Percentiles rank a stretch among this genome's conserved stretches.
Conservation (phyloP, 108 stramenopile genomes). For the Phaeodactylum tricornutum region DNA sequence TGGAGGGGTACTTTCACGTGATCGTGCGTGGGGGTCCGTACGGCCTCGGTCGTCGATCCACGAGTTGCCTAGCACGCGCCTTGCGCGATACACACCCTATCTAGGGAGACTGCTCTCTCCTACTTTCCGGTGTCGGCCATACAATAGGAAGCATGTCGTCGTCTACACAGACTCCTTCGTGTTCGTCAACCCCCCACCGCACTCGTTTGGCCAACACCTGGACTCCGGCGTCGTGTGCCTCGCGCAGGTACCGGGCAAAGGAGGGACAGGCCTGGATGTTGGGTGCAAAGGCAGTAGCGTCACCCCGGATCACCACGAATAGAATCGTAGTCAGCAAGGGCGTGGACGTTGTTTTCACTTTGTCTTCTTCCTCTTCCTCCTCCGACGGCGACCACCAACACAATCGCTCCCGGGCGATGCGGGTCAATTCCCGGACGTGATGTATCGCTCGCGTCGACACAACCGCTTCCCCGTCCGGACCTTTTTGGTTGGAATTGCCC, state of each 20-base stretch:
- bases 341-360: too few relatives aligned
- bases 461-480: conserved; percentile 46
- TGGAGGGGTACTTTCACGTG: too few relatives aligned
- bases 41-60: too few relatives aligned
- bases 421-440: conserved; percentile 41
- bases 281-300: conserved; percentile 34
- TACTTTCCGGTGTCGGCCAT: too few relatives aligned
- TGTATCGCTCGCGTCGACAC: conserved; percentile 56
- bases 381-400: too few relatives aligned
- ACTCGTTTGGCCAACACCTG: conserved; percentile 37
- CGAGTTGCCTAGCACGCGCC: too few relatives aligned
- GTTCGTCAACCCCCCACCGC: conserved; percentile 25
- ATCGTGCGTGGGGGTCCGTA: too few relatives aligned
- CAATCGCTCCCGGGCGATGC: conserved; percentile 13
- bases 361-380: too few relatives aligned
- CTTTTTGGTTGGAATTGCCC: conserved; percentile 44
- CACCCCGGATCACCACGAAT: conserved; percentile 42
- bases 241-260: conserved; percentile 36
- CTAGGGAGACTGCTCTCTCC: too few relatives aligned
- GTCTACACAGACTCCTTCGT: conserved; percentile 26
- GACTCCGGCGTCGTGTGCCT: conserved; percentile 33
- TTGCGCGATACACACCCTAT: too few relatives aligned
- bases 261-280: conserved; percentile 46
- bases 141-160: conserved; percentile 18
- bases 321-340: conserved; percentile 23